Percentiles rank a stretch among this genome's conserved stretches.
Evolutionary conservation across 2,329 filamentous ascomycete species (phyloP).

Genomic region (Pseudocercospora musae): DNA sequence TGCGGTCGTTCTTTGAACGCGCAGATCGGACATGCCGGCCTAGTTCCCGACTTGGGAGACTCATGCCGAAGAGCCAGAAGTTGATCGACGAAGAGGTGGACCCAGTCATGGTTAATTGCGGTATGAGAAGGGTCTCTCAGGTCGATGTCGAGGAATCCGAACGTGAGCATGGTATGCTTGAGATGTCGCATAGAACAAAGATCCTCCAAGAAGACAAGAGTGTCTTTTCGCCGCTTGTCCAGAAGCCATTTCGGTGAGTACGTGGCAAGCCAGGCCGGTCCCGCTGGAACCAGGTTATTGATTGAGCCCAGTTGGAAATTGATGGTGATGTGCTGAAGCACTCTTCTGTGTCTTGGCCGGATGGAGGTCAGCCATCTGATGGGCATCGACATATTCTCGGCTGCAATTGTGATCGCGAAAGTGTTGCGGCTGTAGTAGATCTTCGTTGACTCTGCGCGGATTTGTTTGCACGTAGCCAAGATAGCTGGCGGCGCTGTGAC

Average conservation of each 20-base stretch:
- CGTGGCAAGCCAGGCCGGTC: not conserved
- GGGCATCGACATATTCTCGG: slow-evolving; percentile 4
- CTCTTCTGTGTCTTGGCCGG: not conserved
- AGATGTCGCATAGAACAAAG: not conserved
- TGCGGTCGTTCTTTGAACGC: not conserved
- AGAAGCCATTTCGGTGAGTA: not conserved
- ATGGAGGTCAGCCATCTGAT: slow-evolving; percentile 10
- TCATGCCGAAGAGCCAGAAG: not conserved
- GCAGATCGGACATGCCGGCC: not conserved
- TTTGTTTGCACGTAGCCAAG: slow-evolving; percentile 9
- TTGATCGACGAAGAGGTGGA: not conserved
- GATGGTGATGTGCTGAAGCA: not conserved
- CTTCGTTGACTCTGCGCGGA: slow-evolving; percentile 9
- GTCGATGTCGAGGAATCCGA: not conserved
- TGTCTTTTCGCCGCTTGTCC: not conserved
- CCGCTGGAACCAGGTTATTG: not conserved
- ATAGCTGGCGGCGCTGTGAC: not conserved
- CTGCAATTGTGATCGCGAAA: slow-evolving; percentile 2
- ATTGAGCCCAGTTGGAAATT: not conserved
- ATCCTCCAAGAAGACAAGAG: not conserved
- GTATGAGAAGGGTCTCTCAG: not conserved
- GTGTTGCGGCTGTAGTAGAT: slow-evolving; percentile 7
- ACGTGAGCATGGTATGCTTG: not conserved
- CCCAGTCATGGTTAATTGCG: not conserved
- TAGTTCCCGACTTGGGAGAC: not conserved